Evolutionary conservation across 2,329 filamentous ascomycete species (phyloP).

Genomic region (Curvularia spicifera): DNA sequence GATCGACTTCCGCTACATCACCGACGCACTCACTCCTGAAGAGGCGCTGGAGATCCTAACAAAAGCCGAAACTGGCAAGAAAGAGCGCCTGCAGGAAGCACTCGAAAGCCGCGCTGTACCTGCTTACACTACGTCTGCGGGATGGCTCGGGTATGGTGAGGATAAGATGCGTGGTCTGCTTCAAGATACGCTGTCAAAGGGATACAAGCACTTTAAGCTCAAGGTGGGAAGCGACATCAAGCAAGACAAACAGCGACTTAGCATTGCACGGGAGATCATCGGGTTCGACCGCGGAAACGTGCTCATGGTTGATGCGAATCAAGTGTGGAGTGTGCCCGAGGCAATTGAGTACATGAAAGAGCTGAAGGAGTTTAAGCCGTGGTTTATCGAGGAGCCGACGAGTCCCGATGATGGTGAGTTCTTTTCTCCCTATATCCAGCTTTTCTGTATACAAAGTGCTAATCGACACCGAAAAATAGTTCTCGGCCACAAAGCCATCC

Average conservation of each 20-base stretch:
- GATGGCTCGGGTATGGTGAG: slow-evolving; percentile 90
- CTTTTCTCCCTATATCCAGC: background rate
- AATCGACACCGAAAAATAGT: slow-evolving; percentile 52
- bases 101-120: slow-evolving; percentile 77
- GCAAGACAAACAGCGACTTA: slow-evolving; percentile 72
- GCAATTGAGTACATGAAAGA: slow-evolving; percentile 86
- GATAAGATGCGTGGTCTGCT: slow-evolving; percentile 82
- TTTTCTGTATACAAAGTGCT: background rate
- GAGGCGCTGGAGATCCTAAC: slow-evolving; percentile 77
- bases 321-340: slow-evolving; percentile 89
- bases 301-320: slow-evolving; percentile 93
- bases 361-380: slow-evolving; percentile 81
- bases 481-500: slow-evolving; percentile 83
- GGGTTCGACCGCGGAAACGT: slow-evolving; percentile 83
- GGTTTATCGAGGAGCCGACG: slow-evolving; percentile 96
- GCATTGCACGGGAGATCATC: slow-evolving; percentile 78
- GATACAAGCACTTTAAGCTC: slow-evolving; percentile 87
- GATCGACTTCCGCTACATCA: slow-evolving; percentile 95
- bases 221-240: slow-evolving; percentile 81
- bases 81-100: slow-evolving; percentile 74
- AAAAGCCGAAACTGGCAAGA: slow-evolving; percentile 70
- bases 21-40: slow-evolving; percentile 85
- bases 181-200: slow-evolving; percentile 74
- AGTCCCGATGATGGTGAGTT: slow-evolving; percentile 73
- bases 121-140: slow-evolving; percentile 87